phyloP scores from a whole-genome alignment of 1,284 basidiomycete genomes.

The Mycena citricolor region DNA sequence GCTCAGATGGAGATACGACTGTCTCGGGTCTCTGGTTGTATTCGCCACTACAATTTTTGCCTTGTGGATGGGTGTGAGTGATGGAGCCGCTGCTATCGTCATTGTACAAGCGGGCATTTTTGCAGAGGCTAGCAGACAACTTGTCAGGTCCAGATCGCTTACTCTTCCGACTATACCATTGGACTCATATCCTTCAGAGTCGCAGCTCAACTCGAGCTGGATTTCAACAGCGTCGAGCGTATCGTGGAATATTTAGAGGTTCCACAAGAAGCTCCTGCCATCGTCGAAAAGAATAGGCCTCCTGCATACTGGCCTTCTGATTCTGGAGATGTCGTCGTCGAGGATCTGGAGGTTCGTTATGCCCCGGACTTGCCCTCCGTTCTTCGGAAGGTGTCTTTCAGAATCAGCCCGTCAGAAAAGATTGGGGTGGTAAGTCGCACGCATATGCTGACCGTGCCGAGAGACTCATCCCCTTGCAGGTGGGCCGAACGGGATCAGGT shows the following conservation, averaged over 20 bases:
- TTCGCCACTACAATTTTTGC: slow-evolving; percentile 74
- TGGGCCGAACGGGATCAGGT: slow-evolving; percentile 69
- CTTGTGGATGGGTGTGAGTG: slow-evolving; percentile 61
- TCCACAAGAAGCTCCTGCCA: slow-evolving; percentile 76
- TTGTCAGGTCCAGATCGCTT: slow-evolving; percentile 50
- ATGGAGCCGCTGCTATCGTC: slow-evolving; percentile 78
- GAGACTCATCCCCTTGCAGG: slow-evolving; percentile 33
- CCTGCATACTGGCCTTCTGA: slow-evolving; percentile 81
- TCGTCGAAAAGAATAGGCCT: slow-evolving; percentile 52
- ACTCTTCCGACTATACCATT: background rate
- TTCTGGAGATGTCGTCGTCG: slow-evolving; percentile 53
- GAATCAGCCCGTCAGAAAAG: slow-evolving; percentile 72
- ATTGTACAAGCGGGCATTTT: slow-evolving; percentile 75
- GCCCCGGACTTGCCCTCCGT: slow-evolving; percentile 73
- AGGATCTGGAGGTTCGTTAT: slow-evolving; percentile 73
- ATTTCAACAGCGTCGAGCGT: slow-evolving; percentile 82
- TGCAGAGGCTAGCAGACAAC: slow-evolving; percentile 64
- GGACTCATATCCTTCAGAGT: slow-evolving; percentile 39
- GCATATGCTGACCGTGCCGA: background rate
- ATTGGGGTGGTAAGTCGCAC: slow-evolving; percentile 59
- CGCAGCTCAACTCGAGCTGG: slow-evolving; percentile 65
- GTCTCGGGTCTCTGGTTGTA: slow-evolving; percentile 77
- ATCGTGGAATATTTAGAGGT: slow-evolving; percentile 80
- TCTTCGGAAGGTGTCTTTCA: slow-evolving; percentile 68
- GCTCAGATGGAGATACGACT: slow-evolving; percentile 74